Evolutionary conservation across 2,329 filamentous ascomycete species (phyloP).

Genomic region (Fusarium redolens): DNA sequence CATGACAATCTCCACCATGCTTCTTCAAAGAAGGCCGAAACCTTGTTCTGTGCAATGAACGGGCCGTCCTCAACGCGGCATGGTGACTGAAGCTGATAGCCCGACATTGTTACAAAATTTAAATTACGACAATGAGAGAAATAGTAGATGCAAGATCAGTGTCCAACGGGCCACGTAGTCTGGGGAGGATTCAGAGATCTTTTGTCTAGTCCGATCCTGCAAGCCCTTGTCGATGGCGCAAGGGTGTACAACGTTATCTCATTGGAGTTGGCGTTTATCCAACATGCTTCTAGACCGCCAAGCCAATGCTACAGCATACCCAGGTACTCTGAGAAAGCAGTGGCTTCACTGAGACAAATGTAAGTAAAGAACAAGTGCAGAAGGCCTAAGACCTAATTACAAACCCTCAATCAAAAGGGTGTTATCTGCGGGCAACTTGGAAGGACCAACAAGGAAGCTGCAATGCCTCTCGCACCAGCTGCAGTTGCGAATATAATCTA

Average conservation of each 20-base stretch:
- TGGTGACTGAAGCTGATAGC: conserved; percentile 15
- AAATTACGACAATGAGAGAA: background rate
- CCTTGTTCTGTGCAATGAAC: conserved; percentile 30
- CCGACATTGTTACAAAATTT: background rate
- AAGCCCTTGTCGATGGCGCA: background rate
- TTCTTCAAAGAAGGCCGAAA: conserved; percentile 33
- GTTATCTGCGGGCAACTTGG: too few species aligned
- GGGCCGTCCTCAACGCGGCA: conserved; percentile 13
- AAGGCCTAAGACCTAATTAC: background rate
- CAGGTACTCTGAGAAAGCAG: background rate
- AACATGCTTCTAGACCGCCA: background rate
- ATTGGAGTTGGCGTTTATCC: background rate
- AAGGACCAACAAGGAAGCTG: too few species aligned
- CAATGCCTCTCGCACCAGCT: too few species aligned
- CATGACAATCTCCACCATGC: conserved; percentile 39
- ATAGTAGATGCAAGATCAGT: background rate
- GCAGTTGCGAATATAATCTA: too few species aligned
- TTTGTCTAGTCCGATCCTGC: background rate
- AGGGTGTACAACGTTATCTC: background rate
- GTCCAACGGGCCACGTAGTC: background rate
- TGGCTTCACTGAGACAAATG: background rate
- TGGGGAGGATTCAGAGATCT: too few species aligned
- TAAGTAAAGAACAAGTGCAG: background rate
- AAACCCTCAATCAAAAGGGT: too few species aligned
- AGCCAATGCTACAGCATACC: background rate